Evolutionary conservation across 2,329 filamentous ascomycete genomes (phyloP), one percentile per base, ranked within the genome.

Genomic region (Paracorniculantispora psalliotae): DNA sequence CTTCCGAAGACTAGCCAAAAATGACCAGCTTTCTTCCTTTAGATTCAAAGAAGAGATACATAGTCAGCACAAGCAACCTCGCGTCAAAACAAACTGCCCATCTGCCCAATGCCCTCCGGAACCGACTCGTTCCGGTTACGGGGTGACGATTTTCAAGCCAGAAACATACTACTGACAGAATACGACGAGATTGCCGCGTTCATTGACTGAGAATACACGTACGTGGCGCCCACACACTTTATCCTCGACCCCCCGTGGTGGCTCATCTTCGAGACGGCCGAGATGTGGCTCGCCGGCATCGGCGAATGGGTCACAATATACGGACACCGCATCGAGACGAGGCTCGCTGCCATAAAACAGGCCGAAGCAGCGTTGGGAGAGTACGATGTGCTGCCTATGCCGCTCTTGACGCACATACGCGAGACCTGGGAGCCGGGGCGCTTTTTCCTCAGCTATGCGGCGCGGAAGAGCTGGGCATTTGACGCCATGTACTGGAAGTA

Each of bases 161-260:
- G 48, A 1, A 74, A 72, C 51, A 62, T 75, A 4, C 66, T 77
- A 2, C 10, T 76, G 0, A 61, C 69, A 13, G 61, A 68, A 1
- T 26, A 61, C 2, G 60, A 68, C 7, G 19, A 65, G 0, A 60
- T 72, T 6, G 59, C 64, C 5, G 68, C 64, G 0, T 60, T 66
- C 21, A 61, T 76, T 23, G 73, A 77, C 59, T 67, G 67, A 28
- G 73, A 75, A 62, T 75, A 73, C 50, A 71, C 72, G 26, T 71
- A 76, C 61, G 61, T 63, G 33, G 68, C 72, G 64, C 73, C 73
- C 1, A 63, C 66, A 5, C 68, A 75, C 56, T 74, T 71, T 59
- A 50, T 67, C 1, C 68, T 69, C 57, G 69, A 72, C 23, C 64
- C 67, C 46, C 71, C 73, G 39, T 73, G 68, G 69, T 75, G 72